Evolutionary conservation across 805 yeast species (phyloP), one percentile per base, ranked within the genome.

Genomic region (Pichia kluyveri): DNA sequence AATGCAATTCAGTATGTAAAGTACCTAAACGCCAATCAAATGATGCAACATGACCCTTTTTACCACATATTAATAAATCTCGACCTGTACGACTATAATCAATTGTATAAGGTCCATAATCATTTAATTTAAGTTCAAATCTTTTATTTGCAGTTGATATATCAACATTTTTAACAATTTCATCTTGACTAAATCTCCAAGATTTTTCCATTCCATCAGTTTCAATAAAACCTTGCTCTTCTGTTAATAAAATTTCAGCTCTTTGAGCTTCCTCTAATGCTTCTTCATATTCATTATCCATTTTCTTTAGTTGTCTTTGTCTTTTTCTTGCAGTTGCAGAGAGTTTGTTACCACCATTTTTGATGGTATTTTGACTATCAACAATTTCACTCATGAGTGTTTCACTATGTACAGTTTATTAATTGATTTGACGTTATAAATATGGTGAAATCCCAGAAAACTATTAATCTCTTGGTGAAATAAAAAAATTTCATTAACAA

Each of bases 121-220:
- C 85, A 12, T 75, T 75, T 51, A 93, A 70, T 28, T 77, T 76
- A 49, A 93, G 72, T 50, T 85, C 83, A 58, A 93, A 80, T 45
- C 80, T 76, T 63, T 91, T 93, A 53, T 75, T 77, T 15, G 82
- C 78, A 0, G 96, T 87, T 4, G 82, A 66, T 34, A 74, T 70
- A 64, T 91, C 98, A 4, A 93, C 96, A 12, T 77, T 80, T 31
- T 76, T 74, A 27, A 69, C 75, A 37, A 93, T 82, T 45, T 91
- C 96, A 14, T 76, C 75, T 63, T 93, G 99, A 34, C 73, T 77
- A 56, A 86, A 86, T 65, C 85, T 86, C 69, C 71, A 87, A 0
- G 99, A 93, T 63, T 80, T 82, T 67, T 93, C 99, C 90, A 91
- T 82, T n/a, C 83, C 83, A 59, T 93, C 99, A 7, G 96, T 88